Percentiles rank a stretch among this genome's conserved stretches.
phyloP scores from a whole-genome alignment of 208 protist genomes.

The Leishmania tropica region DNA sequence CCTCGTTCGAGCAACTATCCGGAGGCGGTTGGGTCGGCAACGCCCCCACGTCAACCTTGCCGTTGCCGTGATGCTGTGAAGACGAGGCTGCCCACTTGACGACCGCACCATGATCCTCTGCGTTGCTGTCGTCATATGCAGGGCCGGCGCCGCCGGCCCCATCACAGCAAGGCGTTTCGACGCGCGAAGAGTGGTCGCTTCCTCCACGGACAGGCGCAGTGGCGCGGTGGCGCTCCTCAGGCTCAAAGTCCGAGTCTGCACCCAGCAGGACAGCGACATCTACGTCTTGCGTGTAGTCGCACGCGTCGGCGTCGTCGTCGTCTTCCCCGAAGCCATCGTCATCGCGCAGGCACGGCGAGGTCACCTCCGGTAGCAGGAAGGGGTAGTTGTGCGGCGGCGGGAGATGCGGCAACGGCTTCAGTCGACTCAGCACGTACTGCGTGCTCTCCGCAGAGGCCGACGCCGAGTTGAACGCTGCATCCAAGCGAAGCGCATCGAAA shows the following conservation, averaged over 20 bases:
- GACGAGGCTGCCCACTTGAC: neutral
- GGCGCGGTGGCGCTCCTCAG: neutral
- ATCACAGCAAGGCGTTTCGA: neutral
- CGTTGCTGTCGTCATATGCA: neutral
- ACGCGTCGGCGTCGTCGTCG: conserved; percentile 4
- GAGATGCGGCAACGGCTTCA: conserved; percentile 8
- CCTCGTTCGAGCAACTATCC: neutral
- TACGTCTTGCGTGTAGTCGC: neutral
- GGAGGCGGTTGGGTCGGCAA: neutral
- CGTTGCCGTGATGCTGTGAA: neutral
- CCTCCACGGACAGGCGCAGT: neutral
- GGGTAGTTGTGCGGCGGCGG: conserved; percentile 17
- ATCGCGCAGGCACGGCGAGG: conserved; percentile 3
- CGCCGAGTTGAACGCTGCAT: neutral
- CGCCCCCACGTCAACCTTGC: neutral
- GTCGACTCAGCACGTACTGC: neutral
- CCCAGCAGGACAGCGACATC: neutral
- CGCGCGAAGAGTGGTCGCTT: neutral
- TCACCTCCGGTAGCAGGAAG: conserved; percentile 12
- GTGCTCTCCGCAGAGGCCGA: neutral
- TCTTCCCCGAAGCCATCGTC: neutral
- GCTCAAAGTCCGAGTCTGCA: neutral
- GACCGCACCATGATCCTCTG: neutral
- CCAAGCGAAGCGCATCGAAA: neutral
- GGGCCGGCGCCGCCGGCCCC: neutral